Base-by-base conservation (phyloP, 2,329 filamentous ascomycete genomes). In the Pleoardoris graminearum region DNA sequence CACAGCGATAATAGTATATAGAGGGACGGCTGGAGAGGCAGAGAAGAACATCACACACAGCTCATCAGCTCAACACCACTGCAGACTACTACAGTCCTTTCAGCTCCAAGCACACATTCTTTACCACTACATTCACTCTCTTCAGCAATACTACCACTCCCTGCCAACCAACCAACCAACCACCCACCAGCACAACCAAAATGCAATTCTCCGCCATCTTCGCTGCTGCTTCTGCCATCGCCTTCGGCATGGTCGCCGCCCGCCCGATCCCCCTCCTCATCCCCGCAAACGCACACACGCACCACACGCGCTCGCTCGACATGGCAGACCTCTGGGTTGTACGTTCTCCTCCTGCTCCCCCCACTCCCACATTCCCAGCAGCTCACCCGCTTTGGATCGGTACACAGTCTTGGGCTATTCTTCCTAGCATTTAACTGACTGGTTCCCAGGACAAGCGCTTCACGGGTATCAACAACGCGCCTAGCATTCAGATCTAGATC, bases 131-230 rank as follows among this genome's bases (percentile, higher is more conserved):
- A 14, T 35, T 23, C 42, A 27, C 22, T 41, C 38, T 41, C 19
- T 41, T 21, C 21, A 41, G 11, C 38, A 41, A 27, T n/a, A 41
- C 39, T n/a, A 43, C 30, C 21, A 35, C 39, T 43, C 16, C n/a
- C n/a, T 41, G 8, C 27, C 27, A 21, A 30, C 27, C 27, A 27
- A 4, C 11, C 16, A 25, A 14, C 12, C 38, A 11, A 43, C 17
- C 39, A 4, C 35, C 19, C 38, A 36, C 21, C 43, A 27, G 14
- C 19, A n/a, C 11, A 16, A 2, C 30, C 42, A 48, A 52, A 48
- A 52, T 52, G 44, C 50, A 52, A 23, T 46, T 45, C 48, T 45
- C 38, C 35, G 30, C 47, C 29, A 36, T 50, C 47, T 41, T 50
- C 47, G 38, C 38, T 27, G 21, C 21, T 12, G 30, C 30, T 29